These are phyloP conservation scores for Russula griseocarnosa DNA, from an alignment of 768 basidiomycete species.

Conservation along the genomic window DNA sequence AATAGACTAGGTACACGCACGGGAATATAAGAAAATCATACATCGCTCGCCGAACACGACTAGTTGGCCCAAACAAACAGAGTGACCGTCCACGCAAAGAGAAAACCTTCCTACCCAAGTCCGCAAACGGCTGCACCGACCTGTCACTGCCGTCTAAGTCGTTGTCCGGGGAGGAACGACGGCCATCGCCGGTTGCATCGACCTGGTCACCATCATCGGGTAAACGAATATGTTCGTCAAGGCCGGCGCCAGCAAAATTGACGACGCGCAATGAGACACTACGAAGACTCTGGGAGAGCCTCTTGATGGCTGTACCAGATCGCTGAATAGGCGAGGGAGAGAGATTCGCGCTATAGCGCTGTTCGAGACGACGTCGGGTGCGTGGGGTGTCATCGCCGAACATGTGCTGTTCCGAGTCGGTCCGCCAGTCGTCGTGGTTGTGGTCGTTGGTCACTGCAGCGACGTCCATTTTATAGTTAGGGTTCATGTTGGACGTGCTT, in stretches of 20 bases:
- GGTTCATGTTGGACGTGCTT: conserved; percentile 40
- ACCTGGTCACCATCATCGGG: conserved; percentile 37
- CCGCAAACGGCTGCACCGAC: conserved; percentile 34
- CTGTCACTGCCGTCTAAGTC: conserved; percentile 36
- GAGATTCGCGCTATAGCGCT: conserved; percentile 50
- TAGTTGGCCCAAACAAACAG: conserved; percentile 69
- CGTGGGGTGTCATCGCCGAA: conserved; percentile 38
- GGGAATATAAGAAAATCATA: conserved; percentile 65
- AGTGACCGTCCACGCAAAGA: conserved; percentile 76
- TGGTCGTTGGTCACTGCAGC: not conserved
- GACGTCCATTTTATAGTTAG: conserved; percentile 23
- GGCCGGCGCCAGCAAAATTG: conserved; percentile 59
- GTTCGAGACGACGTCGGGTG: conserved; percentile 42
- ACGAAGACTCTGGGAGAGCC: conserved; percentile 53
- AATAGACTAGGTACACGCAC: conserved; percentile 45
- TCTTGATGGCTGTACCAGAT: conserved; percentile 55
- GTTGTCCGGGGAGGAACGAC: not conserved
- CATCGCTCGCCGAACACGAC: conserved; percentile 55
- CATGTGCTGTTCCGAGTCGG: conserved; percentile 28
- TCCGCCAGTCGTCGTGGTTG: conserved; percentile 31
- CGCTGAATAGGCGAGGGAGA: conserved; percentile 52
- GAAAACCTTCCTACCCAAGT: conserved; percentile 40
- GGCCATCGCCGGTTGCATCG: not conserved
- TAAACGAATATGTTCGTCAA: conserved; percentile 58
- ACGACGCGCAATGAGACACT: conserved; percentile 78